Evolutionary conservation across 106 monocot genomes (phyloP).

Genomic region (Chionographis japonica): DNA sequence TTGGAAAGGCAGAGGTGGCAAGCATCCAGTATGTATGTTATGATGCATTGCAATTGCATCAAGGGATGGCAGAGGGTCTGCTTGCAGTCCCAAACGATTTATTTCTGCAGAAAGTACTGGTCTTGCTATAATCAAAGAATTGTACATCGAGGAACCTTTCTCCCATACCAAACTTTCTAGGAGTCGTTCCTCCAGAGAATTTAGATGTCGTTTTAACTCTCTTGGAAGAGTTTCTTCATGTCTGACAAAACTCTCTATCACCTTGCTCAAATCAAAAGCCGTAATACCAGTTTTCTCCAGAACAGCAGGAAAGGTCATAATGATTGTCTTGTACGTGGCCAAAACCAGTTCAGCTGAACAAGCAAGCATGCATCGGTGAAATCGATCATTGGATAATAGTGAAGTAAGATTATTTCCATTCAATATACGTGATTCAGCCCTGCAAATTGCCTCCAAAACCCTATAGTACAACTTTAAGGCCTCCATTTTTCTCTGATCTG

Average conservation of each 20-base stretch:
- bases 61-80: conserved; percentile 91
- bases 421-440: conserved; percentile 67
- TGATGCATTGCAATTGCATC: conserved; percentile 66
- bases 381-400: conserved; percentile 77
- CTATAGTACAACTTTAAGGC: conserved; percentile 87
- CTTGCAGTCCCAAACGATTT: conserved; percentile 58
- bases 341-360: conserved; percentile 96
- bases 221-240: conserved; percentile 95
- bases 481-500: conserved; percentile 89
- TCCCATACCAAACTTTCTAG: conserved; percentile 96
- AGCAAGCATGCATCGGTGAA: conserved; percentile 95
- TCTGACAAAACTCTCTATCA: conserved; percentile 92
- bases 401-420: conserved; percentile 70
- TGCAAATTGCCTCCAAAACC: conserved; percentile 89
- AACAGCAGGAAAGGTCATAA: conserved; percentile 85
- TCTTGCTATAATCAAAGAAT: conserved; percentile 84
- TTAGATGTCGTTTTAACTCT: conserved; percentile 87
- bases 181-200: conserved; percentile 84
- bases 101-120: conserved; percentile 71
- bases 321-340: conserved; percentile 89
- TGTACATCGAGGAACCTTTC: conserved; percentile 94
- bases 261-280: conserved; percentile 91
- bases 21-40: conserved; percentile 49
- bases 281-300: conserved; percentile 94
- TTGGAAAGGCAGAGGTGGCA: conserved; percentile 47